Percentiles rank a stretch among this genome's conserved stretches.
phyloP scores from a whole-genome alignment of 306 rosid genomes.

The Glycine soja region DNA sequence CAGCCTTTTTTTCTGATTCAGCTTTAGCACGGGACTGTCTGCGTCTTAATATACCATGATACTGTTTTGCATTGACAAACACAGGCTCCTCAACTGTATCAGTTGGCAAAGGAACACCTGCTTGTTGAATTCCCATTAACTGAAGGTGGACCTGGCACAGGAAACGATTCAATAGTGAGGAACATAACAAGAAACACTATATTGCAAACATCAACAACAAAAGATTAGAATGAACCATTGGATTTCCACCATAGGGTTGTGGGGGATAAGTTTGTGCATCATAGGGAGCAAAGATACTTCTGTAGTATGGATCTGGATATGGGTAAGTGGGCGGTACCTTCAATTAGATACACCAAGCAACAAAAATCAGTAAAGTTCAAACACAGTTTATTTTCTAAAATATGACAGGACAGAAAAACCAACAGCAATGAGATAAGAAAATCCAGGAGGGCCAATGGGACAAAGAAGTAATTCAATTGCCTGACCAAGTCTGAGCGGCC shows the following conservation, averaged over 20 bases:
- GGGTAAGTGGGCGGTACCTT: constrained; percentile 88
- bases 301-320: constrained; percentile 91
- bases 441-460: background rate
- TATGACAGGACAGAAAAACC: constrained; percentile 11
- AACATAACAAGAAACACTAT: constrained; percentile 19
- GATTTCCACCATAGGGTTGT: constrained; percentile 87
- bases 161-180: constrained; percentile 31
- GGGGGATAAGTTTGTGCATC: constrained; percentile 83
- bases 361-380: constrained; percentile 43
- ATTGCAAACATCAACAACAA: background rate
- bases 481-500: constrained; percentile 40
- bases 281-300: constrained; percentile 96
- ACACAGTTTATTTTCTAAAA: constrained; percentile 1
- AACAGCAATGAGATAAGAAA: constrained; percentile 34
- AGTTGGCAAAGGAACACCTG: constrained; percentile 90
- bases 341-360: constrained; percentile 44
- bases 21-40: constrained; percentile 98
- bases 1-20: constrained; percentile 84
- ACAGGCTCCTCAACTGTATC: constrained; percentile 98
- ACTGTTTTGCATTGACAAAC: constrained; percentile 94
- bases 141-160: constrained; percentile 82
- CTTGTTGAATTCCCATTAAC: constrained; percentile 96
- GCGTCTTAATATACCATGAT: constrained; percentile 91
- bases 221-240: constrained; percentile 67
- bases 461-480: constrained; percentile 13